phyloP scores from a whole-genome alignment of 176 grass and related monocot species.

The Oryza officinalis region DNA sequence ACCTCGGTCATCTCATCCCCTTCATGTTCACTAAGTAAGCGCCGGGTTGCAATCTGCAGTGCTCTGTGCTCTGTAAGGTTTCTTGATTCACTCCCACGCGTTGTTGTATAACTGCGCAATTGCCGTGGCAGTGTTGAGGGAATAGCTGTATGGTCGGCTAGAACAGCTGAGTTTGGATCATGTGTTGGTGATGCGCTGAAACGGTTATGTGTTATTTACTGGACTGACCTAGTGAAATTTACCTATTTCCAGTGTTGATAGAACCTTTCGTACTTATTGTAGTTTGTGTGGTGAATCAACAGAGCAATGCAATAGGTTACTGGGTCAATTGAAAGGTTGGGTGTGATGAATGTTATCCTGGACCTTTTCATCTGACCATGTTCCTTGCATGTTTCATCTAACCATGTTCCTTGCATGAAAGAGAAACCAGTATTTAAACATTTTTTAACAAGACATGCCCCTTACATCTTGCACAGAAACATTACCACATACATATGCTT shows the following conservation, averaged over 20 bases:
- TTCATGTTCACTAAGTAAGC: constrained; percentile 99
- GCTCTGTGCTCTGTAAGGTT: not conserved
- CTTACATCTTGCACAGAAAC: not conserved
- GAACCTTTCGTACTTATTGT: not conserved
- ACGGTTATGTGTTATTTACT: not conserved
- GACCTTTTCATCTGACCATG: not conserved
- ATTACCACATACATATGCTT: not conserved
- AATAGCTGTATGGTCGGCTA: not conserved
- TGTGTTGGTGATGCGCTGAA: not conserved
- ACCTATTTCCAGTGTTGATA: not conserved
- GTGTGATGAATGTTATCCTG: not conserved
- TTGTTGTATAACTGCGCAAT: not conserved
- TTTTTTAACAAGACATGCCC: not conserved
- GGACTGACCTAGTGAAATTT: not conserved
- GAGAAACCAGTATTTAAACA: not conserved
- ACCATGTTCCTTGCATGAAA: not conserved
- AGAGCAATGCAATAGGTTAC: not conserved
- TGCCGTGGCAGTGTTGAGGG: not conserved
- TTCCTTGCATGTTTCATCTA: not conserved
- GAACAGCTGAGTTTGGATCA: not conserved
- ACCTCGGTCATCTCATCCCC: constrained; percentile 87
- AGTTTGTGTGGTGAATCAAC: not conserved
- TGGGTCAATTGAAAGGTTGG: not conserved
- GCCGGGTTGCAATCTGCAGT: not conserved
- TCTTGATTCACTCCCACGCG: not conserved